These are phyloP conservation scores for Fraxinus pennsylvanica DNA, from an alignment of 257 asterid species.

Conservation along the genomic window DNA sequence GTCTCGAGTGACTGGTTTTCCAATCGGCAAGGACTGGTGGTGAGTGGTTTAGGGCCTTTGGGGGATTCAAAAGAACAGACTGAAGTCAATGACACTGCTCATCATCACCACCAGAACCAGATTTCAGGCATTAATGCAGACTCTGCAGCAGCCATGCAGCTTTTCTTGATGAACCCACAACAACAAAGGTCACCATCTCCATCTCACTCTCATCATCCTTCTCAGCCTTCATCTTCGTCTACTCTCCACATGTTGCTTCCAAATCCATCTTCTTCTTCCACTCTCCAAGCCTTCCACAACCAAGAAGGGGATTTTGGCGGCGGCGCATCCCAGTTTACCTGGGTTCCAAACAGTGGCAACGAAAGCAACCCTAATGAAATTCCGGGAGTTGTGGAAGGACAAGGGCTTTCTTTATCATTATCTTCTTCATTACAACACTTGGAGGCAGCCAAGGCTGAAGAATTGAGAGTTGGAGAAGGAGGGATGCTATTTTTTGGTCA, in stretches of 20 bases:
- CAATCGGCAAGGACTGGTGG: slow-evolving; percentile 51
- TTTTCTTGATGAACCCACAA: slow-evolving; percentile 80
- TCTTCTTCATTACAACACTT: slow-evolving; percentile 77
- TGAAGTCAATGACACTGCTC: slow-evolving; percentile 28
- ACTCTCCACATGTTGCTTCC: slow-evolving; percentile 84
- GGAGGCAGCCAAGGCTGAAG: slow-evolving; percentile 75
- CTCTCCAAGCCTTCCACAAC: slow-evolving; percentile 45
- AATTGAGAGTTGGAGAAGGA: slow-evolving; percentile 61
- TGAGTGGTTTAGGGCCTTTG: slow-evolving; percentile 51
- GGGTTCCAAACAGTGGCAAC: slow-evolving; percentile 50
- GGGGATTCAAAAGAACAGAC: slow-evolving; percentile 41
- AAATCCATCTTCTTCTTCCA: slow-evolving; percentile 47
- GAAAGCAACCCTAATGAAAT: slow-evolving; percentile 53
- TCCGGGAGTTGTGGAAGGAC: slow-evolving; percentile 61
- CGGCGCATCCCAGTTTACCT: slow-evolving; percentile 47
- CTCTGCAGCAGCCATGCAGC: slow-evolving; percentile 95
- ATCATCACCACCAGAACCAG: slow-evolving; percentile 42
- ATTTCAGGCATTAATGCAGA: slow-evolving; percentile 53
- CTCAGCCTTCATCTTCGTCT: slow-evolving; percentile 33
- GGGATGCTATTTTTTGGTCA: slow-evolving; percentile 73
- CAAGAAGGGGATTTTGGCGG: slow-evolving; percentile 43
- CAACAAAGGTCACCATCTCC: slow-evolving; percentile 70
- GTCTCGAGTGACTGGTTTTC: slow-evolving; percentile 53
- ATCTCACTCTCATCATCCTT: slow-evolving; percentile 45
- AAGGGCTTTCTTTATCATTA: slow-evolving; percentile 79